phyloP scores from a whole-genome alignment of 305 asterid species.

The Solanum hybrid region DNA sequence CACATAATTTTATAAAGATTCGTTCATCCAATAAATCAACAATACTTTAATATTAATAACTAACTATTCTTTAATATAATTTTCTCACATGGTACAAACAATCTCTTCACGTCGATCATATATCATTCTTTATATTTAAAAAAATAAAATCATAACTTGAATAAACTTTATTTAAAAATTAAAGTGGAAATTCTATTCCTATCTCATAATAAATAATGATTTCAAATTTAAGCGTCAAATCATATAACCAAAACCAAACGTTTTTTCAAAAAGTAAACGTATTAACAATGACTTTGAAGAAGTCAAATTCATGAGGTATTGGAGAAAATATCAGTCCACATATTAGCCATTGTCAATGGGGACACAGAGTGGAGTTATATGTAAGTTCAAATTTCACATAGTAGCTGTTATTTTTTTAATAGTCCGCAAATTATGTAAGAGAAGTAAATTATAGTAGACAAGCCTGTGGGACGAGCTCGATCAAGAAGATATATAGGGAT shows the following conservation, averaged over 20 bases:
- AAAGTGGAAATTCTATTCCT: background rate
- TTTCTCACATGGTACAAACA: background rate
- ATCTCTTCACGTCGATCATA: background rate
- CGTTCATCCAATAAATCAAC: background rate
- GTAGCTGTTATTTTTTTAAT: background rate
- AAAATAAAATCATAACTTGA: background rate
- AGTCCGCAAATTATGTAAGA: background rate
- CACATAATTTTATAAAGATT: no score
- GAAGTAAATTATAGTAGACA: no score
- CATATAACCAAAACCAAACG: no score
- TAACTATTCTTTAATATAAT: no score
- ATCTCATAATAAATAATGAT: no score
- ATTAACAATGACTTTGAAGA: background rate
- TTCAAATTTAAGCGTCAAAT: background rate
- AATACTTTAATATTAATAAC: background rate
- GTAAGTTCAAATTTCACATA: background rate
- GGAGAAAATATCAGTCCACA: background rate
- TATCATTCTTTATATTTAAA: no score
- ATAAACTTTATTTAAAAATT: no score
- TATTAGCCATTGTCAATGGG: background rate
- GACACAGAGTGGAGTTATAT: background rate
- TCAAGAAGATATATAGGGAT: no score
- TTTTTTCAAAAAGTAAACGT: background rate
- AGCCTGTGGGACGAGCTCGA: accelerated
- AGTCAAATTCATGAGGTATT: background rate